Evolutionary conservation across 2,329 filamentous ascomycete genomes (phyloP), one percentile per base, ranked within the genome.

Genomic region (Cordyceps militaris): DNA sequence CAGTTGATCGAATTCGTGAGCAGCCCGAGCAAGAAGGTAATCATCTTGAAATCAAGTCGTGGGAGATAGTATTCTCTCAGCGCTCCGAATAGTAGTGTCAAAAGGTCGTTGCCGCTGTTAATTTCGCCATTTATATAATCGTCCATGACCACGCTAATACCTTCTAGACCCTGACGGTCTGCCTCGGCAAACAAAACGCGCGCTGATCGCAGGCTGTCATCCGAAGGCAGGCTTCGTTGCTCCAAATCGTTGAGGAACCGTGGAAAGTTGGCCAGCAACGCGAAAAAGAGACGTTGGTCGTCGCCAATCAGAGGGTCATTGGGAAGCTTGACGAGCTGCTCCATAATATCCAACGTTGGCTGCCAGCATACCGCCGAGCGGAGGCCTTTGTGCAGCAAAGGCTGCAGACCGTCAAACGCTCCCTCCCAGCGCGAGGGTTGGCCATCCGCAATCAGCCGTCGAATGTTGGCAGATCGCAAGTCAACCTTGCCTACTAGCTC

Each of bases 341-440:
- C 86, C 56, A 99, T 79, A 1, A 90, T 84, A 51, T 84, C 79
- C 44, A 99, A 75, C 1, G 91, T 91, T 47, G 86, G 80, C 34
- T 91, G 85, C 62, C 96, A 82, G 60, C 91, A 96, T 8, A 86
- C 72, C 0, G 91, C 92, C 0, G 94, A 99, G 57, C 93, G 86
- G 28, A 97, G 74, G 1, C 94, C 95, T 70, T 97, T 97, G 75
- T 96, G 93, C 0, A 97, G 79, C 47, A 97, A 74, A 4, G 86
- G 82, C 61, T 96, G 89, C 9, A 99, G 75, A 2, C 95, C 94
- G 60, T 94, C 87, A 65, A 97, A 97, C 0, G 78, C 73, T 2
- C 91, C 91, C 65, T 97, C 91, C 94, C 95, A 99, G 63, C 87
- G 88, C 1, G 83, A 79, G 2, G 94, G 94, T 62, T 89, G 87